These are phyloP conservation scores for Coemansia sp. DNA, from an alignment of 192 early-diverging fungal species.

Conservation along the genomic window DNA sequence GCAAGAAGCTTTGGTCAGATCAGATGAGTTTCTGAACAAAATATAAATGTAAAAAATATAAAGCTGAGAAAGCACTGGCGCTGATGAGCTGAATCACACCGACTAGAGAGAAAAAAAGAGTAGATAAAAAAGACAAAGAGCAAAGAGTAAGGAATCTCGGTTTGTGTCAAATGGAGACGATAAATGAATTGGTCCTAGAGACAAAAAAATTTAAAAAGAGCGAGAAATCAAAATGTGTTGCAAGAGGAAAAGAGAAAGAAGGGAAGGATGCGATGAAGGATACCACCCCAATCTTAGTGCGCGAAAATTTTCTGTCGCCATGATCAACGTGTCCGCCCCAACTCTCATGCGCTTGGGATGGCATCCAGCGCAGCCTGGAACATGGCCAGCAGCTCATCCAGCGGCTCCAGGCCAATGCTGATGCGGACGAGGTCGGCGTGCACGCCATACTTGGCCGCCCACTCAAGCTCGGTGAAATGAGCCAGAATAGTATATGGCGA, in stretches of 20 bases:
- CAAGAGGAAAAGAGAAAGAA: neutral
- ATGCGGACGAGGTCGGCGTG: constrained; percentile 74
- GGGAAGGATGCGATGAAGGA: neutral
- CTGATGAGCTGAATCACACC: neutral
- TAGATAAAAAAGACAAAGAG: neutral
- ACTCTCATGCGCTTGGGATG: constrained; percentile 11
- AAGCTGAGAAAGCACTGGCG: neutral
- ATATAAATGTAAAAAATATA: constrained; percentile 9
- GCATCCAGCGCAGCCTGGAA: constrained; percentile 76
- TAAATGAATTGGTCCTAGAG: neutral
- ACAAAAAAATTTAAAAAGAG: neutral
- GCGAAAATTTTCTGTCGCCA: neutral
- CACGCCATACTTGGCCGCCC: constrained; percentile 86
- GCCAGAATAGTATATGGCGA: constrained; percentile 96
- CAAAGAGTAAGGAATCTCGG: neutral
- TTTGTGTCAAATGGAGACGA: neutral
- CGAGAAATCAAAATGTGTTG: neutral
- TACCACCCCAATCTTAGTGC: neutral
- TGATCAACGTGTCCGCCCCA: neutral
- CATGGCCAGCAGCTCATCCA: constrained; percentile 65
- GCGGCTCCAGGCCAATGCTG: constrained; percentile 86
- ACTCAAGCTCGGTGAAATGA: constrained; percentile 92
- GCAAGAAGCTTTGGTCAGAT: constrained; percentile 9
- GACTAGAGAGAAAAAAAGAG: neutral
- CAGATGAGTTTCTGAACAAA: neutral